A percentile compares a stretch with the other conserved stretches of the same genome.
These are phyloP conservation scores for Penicillium sclerotiorum DNA, from an alignment of 2,329 filamentous ascomycete species.

Conservation along the genomic window DNA sequence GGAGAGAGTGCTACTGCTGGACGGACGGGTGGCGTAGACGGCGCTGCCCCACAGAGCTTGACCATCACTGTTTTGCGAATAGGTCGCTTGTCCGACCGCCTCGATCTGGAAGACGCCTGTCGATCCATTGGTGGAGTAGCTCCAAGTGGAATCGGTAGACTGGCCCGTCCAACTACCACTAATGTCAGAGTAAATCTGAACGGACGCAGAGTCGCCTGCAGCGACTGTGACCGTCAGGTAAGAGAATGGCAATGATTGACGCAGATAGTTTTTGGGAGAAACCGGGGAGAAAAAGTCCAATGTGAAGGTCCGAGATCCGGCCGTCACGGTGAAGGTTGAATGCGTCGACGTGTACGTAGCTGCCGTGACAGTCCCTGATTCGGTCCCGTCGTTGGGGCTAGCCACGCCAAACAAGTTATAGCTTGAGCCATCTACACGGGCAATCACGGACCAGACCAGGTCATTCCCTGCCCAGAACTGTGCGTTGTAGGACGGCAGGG, in stretches of 20 bases:
- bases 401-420: conserved; percentile 45
- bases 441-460: conserved; percentile 43
- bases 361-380: conserved; percentile 32
- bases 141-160: conserved; percentile 25
- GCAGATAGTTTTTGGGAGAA: conserved; percentile 40
- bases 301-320: conserved; percentile 35
- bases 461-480: conserved; percentile 45
- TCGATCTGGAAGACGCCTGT: conserved; percentile 35
- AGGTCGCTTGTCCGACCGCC: conserved; percentile 30
- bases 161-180: conserved; percentile 45
- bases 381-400: conserved; percentile 22
- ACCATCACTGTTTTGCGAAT: conserved; percentile 32
- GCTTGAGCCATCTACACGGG: conserved; percentile 38
- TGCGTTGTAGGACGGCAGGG: conserved; percentile 35
- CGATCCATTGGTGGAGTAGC: conserved; percentile 23
- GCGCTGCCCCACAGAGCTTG: conserved; percentile 44
- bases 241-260: conserved; percentile 45
- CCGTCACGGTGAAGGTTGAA: conserved; percentile 39
- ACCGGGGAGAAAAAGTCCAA: conserved; percentile 48
- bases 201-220: conserved; percentile 22
- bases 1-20: conserved; percentile 24
- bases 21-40: conserved; percentile 40
- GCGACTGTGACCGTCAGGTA: conserved; percentile 44
- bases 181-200: conserved; percentile 46
- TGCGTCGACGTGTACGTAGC: conserved; percentile 43